Conservation (phyloP, 805 yeast genomes). For the Candida yuanshanica region DNA sequence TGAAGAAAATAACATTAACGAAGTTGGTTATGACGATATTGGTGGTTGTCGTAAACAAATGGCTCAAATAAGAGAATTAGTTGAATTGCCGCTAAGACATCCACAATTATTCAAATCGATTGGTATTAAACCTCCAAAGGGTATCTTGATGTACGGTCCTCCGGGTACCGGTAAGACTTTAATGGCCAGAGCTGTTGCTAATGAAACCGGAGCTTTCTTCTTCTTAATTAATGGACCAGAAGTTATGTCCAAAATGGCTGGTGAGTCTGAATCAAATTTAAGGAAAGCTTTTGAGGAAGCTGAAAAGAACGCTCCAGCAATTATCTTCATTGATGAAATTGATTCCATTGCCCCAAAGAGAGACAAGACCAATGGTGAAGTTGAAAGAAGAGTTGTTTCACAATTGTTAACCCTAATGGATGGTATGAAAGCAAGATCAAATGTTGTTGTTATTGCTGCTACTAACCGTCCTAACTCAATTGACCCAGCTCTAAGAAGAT, state of each 20-base stretch:
- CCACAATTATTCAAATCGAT: constrained; percentile 96
- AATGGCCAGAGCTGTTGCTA: constrained; percentile 99
- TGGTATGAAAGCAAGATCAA: constrained; percentile 99
- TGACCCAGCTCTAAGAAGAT: constrained; percentile 78
- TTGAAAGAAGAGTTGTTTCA: constrained; percentile 98
- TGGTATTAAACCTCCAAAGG: constrained; percentile 98
- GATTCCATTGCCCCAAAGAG: constrained; percentile 99
- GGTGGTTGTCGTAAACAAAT: constrained; percentile 99
- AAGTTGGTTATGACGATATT: constrained; percentile 97
- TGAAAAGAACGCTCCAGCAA: constrained; percentile 96
- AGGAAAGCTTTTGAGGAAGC: constrained; percentile 99
- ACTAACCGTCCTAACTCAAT: constrained; percentile 74
- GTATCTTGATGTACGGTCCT: constrained; percentile 97
- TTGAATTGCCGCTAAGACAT: constrained; percentile 95
- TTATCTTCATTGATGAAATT: constrained; percentile 96
- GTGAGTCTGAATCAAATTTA: constrained; percentile 95
- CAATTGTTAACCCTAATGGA: constrained; percentile 97
- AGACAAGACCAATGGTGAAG: constrained; percentile 99
- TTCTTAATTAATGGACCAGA: constrained; percentile 98
- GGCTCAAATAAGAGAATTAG: constrained; percentile 99
- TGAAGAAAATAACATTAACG: constrained; percentile 93
- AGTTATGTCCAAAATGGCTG: constrained; percentile 99
- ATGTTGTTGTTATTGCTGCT: constrained; percentile 97
- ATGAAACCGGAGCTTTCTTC: constrained; percentile 98
- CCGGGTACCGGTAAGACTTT: constrained; percentile 99